Conservation (phyloP, 164 flowering plant genomes). For the Nelumbo lutea region DNA sequence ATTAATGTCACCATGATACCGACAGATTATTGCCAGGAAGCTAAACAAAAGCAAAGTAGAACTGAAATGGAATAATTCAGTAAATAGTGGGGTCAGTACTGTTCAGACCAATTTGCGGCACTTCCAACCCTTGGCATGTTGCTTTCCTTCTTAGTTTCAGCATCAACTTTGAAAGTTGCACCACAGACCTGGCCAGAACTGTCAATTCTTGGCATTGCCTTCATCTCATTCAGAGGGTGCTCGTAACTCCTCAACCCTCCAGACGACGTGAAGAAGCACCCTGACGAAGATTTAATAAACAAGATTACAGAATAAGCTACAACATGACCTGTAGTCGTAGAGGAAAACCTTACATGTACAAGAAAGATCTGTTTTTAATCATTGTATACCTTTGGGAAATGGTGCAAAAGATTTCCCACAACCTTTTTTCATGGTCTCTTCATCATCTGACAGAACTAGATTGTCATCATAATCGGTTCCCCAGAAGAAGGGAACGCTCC, state of each 20-base stretch:
- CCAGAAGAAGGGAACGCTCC: constrained; percentile 88
- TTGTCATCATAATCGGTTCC: constrained; percentile 80
- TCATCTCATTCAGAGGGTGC: constrained; percentile 84
- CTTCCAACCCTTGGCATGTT: constrained; percentile 93
- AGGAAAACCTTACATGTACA: background rate
- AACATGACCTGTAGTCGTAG: background rate
- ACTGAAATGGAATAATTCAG: too few species aligned
- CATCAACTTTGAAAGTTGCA: constrained; percentile 75
- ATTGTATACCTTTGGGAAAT: constrained; percentile 81
- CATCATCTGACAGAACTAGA: constrained; percentile 72
- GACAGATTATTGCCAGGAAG: background rate
- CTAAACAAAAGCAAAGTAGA: too few species aligned
- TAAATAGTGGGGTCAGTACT: constrained; percentile 34
- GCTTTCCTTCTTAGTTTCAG: constrained; percentile 51
- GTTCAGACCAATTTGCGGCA: constrained; percentile 83
- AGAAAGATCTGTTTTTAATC: background rate
- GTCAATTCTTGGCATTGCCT: constrained; percentile 88
- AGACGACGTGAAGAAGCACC: constrained; percentile 84
- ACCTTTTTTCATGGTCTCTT: constrained; percentile 55
- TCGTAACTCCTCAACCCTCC: constrained; percentile 83
- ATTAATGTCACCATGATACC: too few species aligned
- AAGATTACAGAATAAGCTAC: background rate
- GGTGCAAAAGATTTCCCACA: constrained; percentile 96
- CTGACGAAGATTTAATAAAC: constrained; percentile 25
- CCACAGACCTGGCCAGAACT: constrained; percentile 95